Evolutionary conservation across 345 rosid genomes (phyloP).

Genomic region (Turnera subulata): DNA sequence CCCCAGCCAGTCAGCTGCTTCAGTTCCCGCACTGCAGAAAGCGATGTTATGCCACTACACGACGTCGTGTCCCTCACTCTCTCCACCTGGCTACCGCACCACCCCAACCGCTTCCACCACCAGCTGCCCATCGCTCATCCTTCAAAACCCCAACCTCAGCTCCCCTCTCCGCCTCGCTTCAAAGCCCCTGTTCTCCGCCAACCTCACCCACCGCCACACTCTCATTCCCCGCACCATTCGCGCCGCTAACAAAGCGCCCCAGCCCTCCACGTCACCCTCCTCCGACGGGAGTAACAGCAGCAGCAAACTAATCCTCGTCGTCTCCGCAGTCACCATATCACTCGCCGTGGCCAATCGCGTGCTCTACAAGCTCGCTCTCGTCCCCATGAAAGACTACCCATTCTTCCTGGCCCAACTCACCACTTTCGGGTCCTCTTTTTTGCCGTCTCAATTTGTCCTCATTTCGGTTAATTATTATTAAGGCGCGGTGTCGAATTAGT

Average conservation of each 20-base stretch:
- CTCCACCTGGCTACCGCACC: not conserved
- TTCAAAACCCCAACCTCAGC: too few species aligned
- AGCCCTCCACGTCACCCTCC: not conserved
- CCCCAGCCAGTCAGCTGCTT: too few species aligned
- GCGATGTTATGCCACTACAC: slow-evolving; percentile 10
- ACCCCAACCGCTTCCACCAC: not conserved
- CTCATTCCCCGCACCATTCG: slow-evolving; percentile 16
- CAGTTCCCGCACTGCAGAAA: not conserved
- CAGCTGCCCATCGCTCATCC: slow-evolving; percentile 9
- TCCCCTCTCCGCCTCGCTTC: slow-evolving; percentile 3
- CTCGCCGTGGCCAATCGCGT: slow-evolving; percentile 82
- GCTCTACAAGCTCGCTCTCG: slow-evolving; percentile 87
- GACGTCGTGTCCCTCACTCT: slow-evolving; percentile 14
- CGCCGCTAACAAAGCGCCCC: slow-evolving; percentile 22
- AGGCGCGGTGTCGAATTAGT: too few species aligned
- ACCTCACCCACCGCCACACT: slow-evolving; percentile 12
- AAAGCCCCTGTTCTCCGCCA: not conserved
- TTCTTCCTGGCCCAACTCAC: slow-evolving; percentile 81
- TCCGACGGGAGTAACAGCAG: slow-evolving; percentile 26
- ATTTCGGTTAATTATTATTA: too few species aligned
- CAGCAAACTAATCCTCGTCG: slow-evolving; percentile 27
- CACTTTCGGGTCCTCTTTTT: slow-evolving; percentile 61
- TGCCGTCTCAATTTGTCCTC: not conserved
- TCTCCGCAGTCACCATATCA: slow-evolving; percentile 43
- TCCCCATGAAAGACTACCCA: slow-evolving; percentile 81